These are phyloP conservation scores for Leccinum barrowsii DNA, from an alignment of 768 basidiomycete species.

Conservation along the genomic window DNA sequence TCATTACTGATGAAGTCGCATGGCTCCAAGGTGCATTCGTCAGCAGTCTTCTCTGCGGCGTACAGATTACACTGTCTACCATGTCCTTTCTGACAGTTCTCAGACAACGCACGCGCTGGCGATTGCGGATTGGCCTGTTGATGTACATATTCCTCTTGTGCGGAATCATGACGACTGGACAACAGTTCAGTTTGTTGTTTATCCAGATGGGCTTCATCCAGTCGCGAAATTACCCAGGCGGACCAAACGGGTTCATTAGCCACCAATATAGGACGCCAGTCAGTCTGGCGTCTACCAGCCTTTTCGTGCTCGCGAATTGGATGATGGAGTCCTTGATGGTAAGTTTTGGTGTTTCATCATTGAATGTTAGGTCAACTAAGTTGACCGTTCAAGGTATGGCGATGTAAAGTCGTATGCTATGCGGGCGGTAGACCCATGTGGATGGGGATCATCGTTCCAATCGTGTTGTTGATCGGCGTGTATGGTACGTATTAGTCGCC, in stretches of 20 bases:
- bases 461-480: conserved; percentile 3
- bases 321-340: conserved; percentile 22
- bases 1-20: conserved; percentile 7
- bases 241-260: conserved; percentile 11
- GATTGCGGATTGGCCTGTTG: conserved; percentile 12
- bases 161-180: conserved; percentile 14
- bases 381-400: conserved; percentile 18
- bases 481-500: conserved; percentile 8
- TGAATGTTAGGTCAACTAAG: background rate
- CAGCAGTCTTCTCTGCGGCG: conserved; percentile 18
- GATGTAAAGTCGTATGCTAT: conserved; percentile 18
- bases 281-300: background rate
- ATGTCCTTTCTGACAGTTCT: conserved; percentile 19
- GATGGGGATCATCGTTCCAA: conserved; percentile 9
- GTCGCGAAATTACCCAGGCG: conserved; percentile 11
- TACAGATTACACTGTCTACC: conserved; percentile 17
- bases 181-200: conserved; percentile 10
- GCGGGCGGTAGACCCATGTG: conserved; percentile 7
- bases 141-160: conserved; percentile 14
- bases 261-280: background rate
- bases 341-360: conserved; percentile 1
- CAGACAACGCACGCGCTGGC: conserved; percentile 7
- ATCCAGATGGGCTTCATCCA: conserved; percentile 16
- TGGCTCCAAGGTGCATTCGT: conserved; percentile 25
- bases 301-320: conserved; percentile 21